Base-by-base conservation (phyloP, 768 basidiomycete genomes). In the Russula olivacea region DNA sequence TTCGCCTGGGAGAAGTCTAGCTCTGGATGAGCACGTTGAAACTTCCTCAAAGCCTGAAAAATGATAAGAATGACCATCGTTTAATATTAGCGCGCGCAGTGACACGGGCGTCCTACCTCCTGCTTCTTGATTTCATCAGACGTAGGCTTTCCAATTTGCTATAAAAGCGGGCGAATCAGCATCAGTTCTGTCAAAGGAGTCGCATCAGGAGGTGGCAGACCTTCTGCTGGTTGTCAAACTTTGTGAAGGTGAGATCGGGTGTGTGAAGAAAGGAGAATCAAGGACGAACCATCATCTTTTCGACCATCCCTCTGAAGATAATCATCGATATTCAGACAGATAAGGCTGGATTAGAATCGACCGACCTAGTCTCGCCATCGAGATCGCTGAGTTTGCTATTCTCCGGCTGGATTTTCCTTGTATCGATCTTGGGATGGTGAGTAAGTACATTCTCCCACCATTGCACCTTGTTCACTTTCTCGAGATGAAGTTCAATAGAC, bases 371-470 rank as follows among this genome's bases (percentile, higher is more conserved):
- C 73, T 98, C 96, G 12, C 88, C 89, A 70, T 99, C 97, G 23
- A 99, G 81, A 71, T 99, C 97, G 72, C 93, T 90, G 58, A 99
- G 80, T 72, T 97, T 96, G 72, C 94, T 94, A 73, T 98, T 95
- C 70, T 88, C 85, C 2, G 97, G 97, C 69, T 89, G 87, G 68
- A 99, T 98, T 78, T 97, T 98, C 59, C 81, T 89, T 11, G 94
- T 97, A 71, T 98, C 91, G 79, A 98, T 88, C 79, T 94, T 98
- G 15, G 97, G 93, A 71, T 97, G 93, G 70, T 96, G 91, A 2
- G 88, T 89, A 55, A 98, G 77, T 66, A 98, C 88, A 73, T 98
- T 94, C 73, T 93, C 91, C 97, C 97, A 99, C 97, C 97, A 98
- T 62, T 90, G 84, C 73, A 90, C 84, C 66, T 89, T 78, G 74